Percentiles rank a stretch among this genome's conserved stretches.
Conservation (phyloP, 768 basidiomycete genomes). For the Tulasnella sp. region DNA sequence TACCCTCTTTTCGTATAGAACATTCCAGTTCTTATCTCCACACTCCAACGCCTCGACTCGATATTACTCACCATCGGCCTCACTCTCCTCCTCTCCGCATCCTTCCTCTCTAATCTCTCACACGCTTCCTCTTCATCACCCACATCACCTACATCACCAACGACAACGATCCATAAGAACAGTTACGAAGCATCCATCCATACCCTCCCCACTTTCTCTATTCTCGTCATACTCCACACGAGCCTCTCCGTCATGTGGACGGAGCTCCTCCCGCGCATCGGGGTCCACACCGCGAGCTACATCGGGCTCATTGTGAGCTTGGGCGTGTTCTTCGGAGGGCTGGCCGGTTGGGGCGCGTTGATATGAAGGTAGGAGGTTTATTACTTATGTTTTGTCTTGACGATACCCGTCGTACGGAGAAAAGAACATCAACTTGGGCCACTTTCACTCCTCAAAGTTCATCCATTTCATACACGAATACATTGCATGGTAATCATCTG, state of each 20-base stretch:
- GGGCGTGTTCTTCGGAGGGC: conserved; percentile 58
- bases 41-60: conserved; percentile 63
- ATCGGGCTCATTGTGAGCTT: conserved; percentile 53
- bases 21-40: conserved; percentile 69
- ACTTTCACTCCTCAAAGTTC: too few species aligned
- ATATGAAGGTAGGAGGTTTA: not conserved
- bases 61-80: conserved; percentile 59
- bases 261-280: conserved; percentile 58
- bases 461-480: too few species aligned
- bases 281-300: conserved; percentile 68
- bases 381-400: too few species aligned
- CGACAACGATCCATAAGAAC: too few species aligned
- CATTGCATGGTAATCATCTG: too few species aligned
- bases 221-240: conserved; percentile 39
- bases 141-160: too few species aligned
- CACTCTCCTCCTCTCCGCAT: conserved; percentile 35
- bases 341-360: conserved; percentile 62
- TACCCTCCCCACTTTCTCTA: conserved; percentile 32
- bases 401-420: too few species aligned
- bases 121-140: not conserved
- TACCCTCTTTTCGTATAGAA: conserved; percentile 34
- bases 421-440: too few species aligned
- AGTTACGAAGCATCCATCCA: not conserved
- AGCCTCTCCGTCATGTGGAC: conserved; percentile 54
- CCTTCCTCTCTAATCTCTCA: conserved; percentile 15